Base-by-base conservation (phyloP, 352 stramenopile species). In the Peronospora farinosa region DNA sequence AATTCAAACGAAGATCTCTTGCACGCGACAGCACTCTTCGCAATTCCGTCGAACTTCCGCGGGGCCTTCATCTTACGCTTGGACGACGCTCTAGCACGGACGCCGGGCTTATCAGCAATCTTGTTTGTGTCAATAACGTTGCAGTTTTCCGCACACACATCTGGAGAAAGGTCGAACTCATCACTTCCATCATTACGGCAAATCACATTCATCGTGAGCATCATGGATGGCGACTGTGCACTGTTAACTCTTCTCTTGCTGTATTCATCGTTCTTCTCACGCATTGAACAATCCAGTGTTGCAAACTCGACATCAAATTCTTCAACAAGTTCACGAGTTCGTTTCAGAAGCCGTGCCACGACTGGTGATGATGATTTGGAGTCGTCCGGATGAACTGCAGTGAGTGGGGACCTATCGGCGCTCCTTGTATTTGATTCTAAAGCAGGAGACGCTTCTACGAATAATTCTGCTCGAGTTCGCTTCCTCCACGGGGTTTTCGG, bases 301-400 rank as follows among this genome's bases (percentile, higher is more conserved):
- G 49, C 35, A 23, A 64, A 64, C 7, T 54, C 52, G 3, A 44
- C 40, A 32, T 70, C 57, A 45, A 70, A 60, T 10, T 70, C 61
- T 25, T 57, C 38, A 31, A 64, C 48, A 10, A 70, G 52, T 28
- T 70, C 47, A 33, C 61, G 51, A 21, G 61, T 70, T 25, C 45
- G 52, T 36, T 50, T 66, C 23, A 67, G 52, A 47, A 67, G 61
- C 36, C 44, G 47, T 10, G 52, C 40, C 2, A 70, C 51, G 13
- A 55, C 48, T 6, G 61, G 52, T 10, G 57, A 63, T 17, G 61
- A 63, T 10, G 60, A 30, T 0, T 3, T 21, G 19, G 47, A 50
- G 5, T 36, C 52, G 17, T 60, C 57, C 13, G 51, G 40, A 17
- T 35, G 42, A 13, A 60, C 36, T 40, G 61, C 47, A 28, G 46